Evolutionary conservation across 441 rosid genomes (phyloP), one percentile per base, ranked within the genome.

Genomic region (Omphalea diandra): DNA sequence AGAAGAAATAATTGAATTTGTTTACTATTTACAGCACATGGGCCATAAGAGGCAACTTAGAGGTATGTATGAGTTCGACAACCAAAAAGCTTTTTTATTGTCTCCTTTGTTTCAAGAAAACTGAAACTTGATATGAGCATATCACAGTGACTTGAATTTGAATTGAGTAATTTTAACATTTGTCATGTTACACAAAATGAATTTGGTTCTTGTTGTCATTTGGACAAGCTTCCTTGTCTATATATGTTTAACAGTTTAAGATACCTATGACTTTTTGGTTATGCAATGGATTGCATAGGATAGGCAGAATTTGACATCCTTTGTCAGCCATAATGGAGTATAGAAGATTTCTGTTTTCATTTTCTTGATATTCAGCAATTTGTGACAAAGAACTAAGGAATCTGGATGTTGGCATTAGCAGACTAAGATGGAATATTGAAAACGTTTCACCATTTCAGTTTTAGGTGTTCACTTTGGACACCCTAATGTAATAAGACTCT

Each of bases 1-100:
- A 81, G 68, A 83, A 81, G 53, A 73, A 17, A 79, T 83, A 31
- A 77, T 81, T 17, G 76, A 78, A 10, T 76, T 50, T 56, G 81
- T 83, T 3, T 81, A 83, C 47, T 24, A 67, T 1, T 65, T 83
- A 18, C 84, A 79, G 62, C 57, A 11, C 0, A 69, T 71, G 81
- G 86, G 81, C 61, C 76, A 49, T 38, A 78, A 63, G 55, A 71
- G 83, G 26, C 78, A 53, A 47, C 84, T 83, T 58, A 74, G 70
- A 74, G 84, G 86, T 83, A 26, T 35, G 57, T 63, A 9, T 46
- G 1, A 22, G n/a, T n/a, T n/a, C 5, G 43, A 14, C n/a, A 17
- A 22, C n/a, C n/a, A 12, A 36, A 33, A 7, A n/a, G 6, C 11
- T 17, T 61, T n/a, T n/a, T n/a, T n/a, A n/a, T n/a, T n/a, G n/a